A percentile compares a stretch with the other conserved stretches of the same genome.
Evolutionary conservation across 495 filamentous ascomycete species (phyloP).

Genomic region (Trichocladium antarcticum): DNA sequence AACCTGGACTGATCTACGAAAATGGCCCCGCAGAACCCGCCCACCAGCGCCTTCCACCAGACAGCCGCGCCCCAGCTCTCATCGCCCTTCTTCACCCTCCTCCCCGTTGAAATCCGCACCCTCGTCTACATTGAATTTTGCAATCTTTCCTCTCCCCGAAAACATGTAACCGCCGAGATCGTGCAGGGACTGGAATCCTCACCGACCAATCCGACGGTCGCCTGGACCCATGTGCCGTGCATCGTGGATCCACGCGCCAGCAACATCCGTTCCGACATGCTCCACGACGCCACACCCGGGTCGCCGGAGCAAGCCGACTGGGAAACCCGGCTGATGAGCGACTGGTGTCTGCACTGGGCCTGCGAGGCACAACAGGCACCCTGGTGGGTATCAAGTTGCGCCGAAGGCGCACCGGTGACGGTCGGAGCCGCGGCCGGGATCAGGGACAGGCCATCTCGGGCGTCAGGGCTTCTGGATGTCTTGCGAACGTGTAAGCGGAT

Average conservation of each 20-base stretch:
- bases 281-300: not conserved
- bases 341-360: constrained; percentile 22
- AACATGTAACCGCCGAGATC: constrained; percentile 10
- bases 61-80: constrained; percentile 9
- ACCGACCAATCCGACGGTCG: not conserved
- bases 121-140: constrained; percentile 22
- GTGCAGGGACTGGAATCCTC: not conserved
- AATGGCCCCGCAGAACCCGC: not conserved
- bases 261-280: constrained; percentile 9
- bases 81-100: constrained; percentile 19
- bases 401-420: too few relatives aligned
- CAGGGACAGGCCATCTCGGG: too few relatives aligned
- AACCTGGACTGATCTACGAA: too few relatives aligned
- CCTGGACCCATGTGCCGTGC: constrained; percentile 11
- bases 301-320: constrained; percentile 5
- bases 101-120: constrained; percentile 23
- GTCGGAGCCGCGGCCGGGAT: too few relatives aligned
- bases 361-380: constrained; percentile 11
- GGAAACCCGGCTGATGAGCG: constrained; percentile 11
- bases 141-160: not conserved
- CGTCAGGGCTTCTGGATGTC: not conserved
- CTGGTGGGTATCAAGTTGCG: too few relatives aligned
- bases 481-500: constrained; percentile 21
- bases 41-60: not conserved
- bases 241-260: constrained; percentile 1